Evolutionary conservation across 1,284 basidiomycete genomes (phyloP), one percentile per base, ranked within the genome.

Genomic region (Ganoderma leucocontextum): DNA sequence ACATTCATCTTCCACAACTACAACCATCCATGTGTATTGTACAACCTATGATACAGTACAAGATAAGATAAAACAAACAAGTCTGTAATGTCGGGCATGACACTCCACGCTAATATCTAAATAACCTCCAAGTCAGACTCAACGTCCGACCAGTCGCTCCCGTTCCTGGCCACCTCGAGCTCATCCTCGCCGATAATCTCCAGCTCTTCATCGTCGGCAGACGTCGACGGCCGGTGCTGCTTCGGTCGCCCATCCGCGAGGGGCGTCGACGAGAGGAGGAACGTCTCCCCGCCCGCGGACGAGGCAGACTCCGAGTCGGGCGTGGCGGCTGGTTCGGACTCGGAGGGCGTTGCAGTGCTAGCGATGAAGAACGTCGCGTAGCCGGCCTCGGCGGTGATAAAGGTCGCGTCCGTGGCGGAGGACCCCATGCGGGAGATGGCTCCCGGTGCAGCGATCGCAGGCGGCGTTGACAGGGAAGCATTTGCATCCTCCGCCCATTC

Each of bases 131-230:
- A 25, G 47, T 49, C 47, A 13, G 47, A 49, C 22, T 49, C 47
- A 22, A 49, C 47, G 22, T 49, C 47, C 10, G 47, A 49, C 47
- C 47, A 49, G 47, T 55, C 52, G 8, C 52, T 55, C 29, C 17
- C 29, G 8, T 55, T 33, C 52, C 29, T 17, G 15, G 15, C 70
- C n/a, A 15, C 68, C 41, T 63, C 64, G 19, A 66, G 59, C 49
- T 75, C 73, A n/a, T 68, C 69, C 52, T 59, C 63, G 63, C 57
- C 64, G 53, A 73, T 70, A 41, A 74, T 66, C 49, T 75, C 72
- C 59, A 69, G 39, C 62, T 70, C 73, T 29, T 73, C 70, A 25
- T 70, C 67, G 13, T 39, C 60, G 9, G 33, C 19, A 59, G 42
- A 49, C 22, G 22, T 12, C 13, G 29, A 33, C n/a, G 62, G 12